Percentiles rank a stretch among this genome's conserved stretches.
Evolutionary conservation across 306 rosid genomes (phyloP).

Genomic region (Arachis stenosperma): DNA sequence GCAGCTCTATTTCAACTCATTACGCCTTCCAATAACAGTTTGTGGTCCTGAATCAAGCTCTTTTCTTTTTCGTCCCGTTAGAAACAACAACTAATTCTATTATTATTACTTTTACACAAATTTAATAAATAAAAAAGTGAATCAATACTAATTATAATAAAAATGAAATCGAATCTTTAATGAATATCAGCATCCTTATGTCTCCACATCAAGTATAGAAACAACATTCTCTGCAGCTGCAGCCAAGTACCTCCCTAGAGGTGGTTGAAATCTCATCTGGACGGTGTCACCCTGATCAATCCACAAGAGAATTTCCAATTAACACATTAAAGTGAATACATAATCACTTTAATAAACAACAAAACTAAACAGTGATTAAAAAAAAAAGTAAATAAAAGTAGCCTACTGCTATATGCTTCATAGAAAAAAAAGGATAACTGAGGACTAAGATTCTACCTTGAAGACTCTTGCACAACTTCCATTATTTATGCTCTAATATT

Average conservation of each 20-base stretch:
- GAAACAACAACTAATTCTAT: too few relatives aligned
- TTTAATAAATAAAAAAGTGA: too few relatives aligned
- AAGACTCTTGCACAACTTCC: constrained; percentile 74
- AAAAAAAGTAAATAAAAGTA: neutral
- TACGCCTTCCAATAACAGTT: too few relatives aligned
- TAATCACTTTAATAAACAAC: neutral
- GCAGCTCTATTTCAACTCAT: too few relatives aligned
- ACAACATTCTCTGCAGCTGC: constrained; percentile 90
- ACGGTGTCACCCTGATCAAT: constrained; percentile 79
- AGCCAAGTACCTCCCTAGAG: constrained; percentile 80
- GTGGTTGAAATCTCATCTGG: constrained; percentile 94
- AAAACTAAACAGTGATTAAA: neutral
- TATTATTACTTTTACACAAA: too few relatives aligned
- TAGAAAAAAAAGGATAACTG: neutral
- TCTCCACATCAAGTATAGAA: constrained; percentile 89
- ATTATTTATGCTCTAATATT: constrained; percentile 90
- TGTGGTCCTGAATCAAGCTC: too few relatives aligned
- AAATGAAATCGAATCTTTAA: constrained; percentile 59
- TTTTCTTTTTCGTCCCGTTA: too few relatives aligned
- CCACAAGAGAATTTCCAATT: constrained; percentile 18
- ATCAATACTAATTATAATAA: too few relatives aligned
- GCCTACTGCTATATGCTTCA: neutral
- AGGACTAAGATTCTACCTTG: constrained; percentile 59
- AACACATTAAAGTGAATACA: constrained; percentile 28
- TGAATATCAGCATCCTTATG: constrained; percentile 71